A percentile compares a stretch with the other conserved stretches of the same genome.
These are phyloP conservation scores for Hysterium pulicare DNA, from an alignment of 2,329 filamentous ascomycete genomes.

Conservation along the genomic window DNA sequence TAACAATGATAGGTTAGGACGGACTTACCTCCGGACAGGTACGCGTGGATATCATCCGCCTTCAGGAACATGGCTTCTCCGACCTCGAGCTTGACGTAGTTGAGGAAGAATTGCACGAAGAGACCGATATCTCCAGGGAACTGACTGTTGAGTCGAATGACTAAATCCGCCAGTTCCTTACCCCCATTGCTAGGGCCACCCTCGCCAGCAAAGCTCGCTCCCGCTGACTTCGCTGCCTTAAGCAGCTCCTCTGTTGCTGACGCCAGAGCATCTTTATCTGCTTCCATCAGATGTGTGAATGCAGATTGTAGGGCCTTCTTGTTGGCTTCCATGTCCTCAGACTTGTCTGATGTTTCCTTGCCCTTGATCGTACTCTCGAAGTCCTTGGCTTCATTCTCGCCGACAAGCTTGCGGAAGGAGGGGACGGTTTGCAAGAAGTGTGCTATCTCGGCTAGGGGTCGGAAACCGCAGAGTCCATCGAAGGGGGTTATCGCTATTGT, in stretches of 20 bases:
- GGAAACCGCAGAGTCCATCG: constrained; percentile 93
- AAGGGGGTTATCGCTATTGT: constrained; percentile 96
- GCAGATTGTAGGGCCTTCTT: constrained; percentile 73
- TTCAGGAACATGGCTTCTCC: constrained; percentile 95
- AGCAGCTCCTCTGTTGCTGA: constrained; percentile 67
- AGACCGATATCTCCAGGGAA: constrained; percentile 87
- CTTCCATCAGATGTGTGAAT: constrained; percentile 80
- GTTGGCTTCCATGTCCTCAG: constrained; percentile 53
- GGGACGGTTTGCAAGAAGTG: constrained; percentile 73
- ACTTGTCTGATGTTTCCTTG: constrained; percentile 48
- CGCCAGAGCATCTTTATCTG: constrained; percentile 63
- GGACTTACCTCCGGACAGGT: constrained; percentile 61
- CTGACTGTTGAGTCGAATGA: constrained; percentile 72
- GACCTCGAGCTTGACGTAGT: constrained; percentile 81
- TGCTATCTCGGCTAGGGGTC: constrained; percentile 78
- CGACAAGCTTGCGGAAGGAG: constrained; percentile 46
- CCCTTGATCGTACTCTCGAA: constrained; percentile 51
- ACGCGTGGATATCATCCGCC: constrained; percentile 96
- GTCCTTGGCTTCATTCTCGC: constrained; percentile 44
- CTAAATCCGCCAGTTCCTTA: constrained; percentile 70
- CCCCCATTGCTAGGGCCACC: constrained; percentile 67
- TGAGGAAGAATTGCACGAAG: constrained; percentile 96
- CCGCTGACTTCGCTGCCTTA: constrained; percentile 64
- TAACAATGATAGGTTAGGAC: not conserved
- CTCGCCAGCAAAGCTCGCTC: constrained; percentile 69